Conservation (phyloP, 805 yeast genomes). For the Kodamaea neixiangensis region DNA sequence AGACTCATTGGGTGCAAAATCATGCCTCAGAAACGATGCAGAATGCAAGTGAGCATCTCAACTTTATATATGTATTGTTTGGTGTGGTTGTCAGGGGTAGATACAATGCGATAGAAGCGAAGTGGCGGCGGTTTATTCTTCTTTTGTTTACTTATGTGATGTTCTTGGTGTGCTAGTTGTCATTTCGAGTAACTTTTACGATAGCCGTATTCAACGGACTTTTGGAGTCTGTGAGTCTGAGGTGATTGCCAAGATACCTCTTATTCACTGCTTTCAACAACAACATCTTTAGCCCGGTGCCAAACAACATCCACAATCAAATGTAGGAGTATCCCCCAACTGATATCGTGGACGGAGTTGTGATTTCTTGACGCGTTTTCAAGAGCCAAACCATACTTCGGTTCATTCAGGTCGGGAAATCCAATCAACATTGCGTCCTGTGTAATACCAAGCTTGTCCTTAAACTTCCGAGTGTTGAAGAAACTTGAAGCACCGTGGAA, state of each 20-base stretch:
- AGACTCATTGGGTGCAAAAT: neutral
- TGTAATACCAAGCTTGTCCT: neutral
- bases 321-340: neutral
- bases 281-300: neutral
- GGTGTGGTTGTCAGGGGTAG: neutral
- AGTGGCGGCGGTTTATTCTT: too few relatives aligned
- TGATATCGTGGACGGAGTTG: neutral
- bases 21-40: neutral
- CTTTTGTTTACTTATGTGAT: too few relatives aligned
- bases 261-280: neutral
- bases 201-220: too few relatives aligned
- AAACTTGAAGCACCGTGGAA: neutral
- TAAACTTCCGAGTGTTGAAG: neutral
- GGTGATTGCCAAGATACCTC: neutral
- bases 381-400: neutral
- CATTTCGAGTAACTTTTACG: too few relatives aligned
- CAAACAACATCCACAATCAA: neutral
- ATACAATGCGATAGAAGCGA: too few relatives aligned
- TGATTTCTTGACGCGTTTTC: neutral
- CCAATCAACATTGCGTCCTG: neutral
- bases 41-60: neutral
- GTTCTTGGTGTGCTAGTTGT: too few relatives aligned
- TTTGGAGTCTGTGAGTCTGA: too few relatives aligned
- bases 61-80: too few relatives aligned
- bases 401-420: neutral